Conservation (phyloP, 208 protist genomes). For the Crithidia acanthocephali region DNA sequence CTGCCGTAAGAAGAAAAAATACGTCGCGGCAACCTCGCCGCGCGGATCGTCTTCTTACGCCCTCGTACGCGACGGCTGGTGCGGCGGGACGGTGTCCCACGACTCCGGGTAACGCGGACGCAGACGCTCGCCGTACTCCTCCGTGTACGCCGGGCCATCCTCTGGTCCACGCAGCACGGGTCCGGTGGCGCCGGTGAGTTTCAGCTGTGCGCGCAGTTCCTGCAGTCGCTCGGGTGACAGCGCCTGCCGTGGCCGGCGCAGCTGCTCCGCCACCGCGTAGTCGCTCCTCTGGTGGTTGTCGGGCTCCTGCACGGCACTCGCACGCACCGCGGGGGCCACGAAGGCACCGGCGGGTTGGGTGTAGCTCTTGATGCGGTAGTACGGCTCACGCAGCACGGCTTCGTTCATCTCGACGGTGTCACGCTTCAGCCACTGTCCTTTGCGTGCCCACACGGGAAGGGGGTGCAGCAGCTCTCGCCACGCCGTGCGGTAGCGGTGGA, state of each 20-base stretch:
- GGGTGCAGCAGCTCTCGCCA: conserved; percentile 90
- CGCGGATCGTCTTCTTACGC: conserved; percentile 15
- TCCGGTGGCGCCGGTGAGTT: conserved; percentile 34
- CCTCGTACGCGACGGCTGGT: conserved; percentile 74
- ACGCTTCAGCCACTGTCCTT: conserved; percentile 85
- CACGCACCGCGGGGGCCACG: conserved; percentile 2
- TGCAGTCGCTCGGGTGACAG: conserved; percentile 55
- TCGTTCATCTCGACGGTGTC: conserved; percentile 89
- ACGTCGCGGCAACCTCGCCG: too few species aligned
- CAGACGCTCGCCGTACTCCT: conserved; percentile 77
- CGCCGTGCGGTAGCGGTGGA: conserved; percentile 71
- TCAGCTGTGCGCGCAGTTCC: conserved; percentile 62
- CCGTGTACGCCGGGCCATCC: conserved; percentile 33
- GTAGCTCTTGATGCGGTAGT: conserved; percentile 83
- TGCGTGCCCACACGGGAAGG: conserved; percentile 60
- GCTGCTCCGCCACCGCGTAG: conserved; percentile 38
- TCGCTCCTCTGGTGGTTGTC: conserved; percentile 30
- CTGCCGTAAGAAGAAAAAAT: too few species aligned
- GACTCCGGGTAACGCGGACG: conserved; percentile 84
- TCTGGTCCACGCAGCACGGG: conserved; percentile 1
- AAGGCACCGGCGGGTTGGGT: conserved; percentile 27
- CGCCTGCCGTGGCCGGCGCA: conserved; percentile 46
- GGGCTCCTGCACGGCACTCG: conserved; percentile 20
- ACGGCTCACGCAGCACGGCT: conserved; percentile 70
- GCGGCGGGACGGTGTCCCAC: conserved; percentile 87